phyloP scores from a whole-genome alignment of 2,329 filamentous ascomycete genomes.

The Xylaria sp. region DNA sequence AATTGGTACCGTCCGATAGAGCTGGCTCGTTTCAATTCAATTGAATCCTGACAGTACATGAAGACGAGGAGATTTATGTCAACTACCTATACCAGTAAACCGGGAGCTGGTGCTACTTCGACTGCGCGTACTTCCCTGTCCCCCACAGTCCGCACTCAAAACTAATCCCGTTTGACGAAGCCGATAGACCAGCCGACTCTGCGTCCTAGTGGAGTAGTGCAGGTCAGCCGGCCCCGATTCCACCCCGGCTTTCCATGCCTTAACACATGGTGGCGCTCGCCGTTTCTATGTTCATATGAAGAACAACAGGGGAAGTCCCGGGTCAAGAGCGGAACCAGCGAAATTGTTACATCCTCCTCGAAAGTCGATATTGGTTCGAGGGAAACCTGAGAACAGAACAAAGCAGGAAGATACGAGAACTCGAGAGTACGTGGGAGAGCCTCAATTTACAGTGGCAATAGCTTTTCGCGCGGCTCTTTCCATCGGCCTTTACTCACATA shows the following conservation, averaged over 20 bases:
- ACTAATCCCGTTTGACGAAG: constrained; percentile 10
- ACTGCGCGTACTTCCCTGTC: neutral
- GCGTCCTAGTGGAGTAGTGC: neutral
- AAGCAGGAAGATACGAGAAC: too few species aligned
- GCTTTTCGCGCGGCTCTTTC: too few species aligned
- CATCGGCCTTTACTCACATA: too few species aligned
- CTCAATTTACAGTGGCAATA: too few species aligned
- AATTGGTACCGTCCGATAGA: neutral
- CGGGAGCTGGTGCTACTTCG: neutral
- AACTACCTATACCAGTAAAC: neutral
- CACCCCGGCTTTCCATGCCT: neutral
- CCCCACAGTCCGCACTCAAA: neutral
- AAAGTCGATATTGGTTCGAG: too few species aligned
- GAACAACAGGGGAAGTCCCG: constrained; percentile 1
- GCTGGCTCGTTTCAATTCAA: neutral
- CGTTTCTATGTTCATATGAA: constrained; percentile 1
- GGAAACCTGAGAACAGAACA: too few species aligned
- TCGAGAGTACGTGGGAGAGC: too few species aligned
- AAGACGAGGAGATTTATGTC: neutral
- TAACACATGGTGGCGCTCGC: constrained; percentile 3
- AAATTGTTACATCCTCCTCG: too few species aligned
- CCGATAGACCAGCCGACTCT: constrained; percentile 1
- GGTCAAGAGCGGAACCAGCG: neutral
- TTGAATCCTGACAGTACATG: neutral
- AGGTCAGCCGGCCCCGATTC: constrained; percentile 3